Evolutionary conservation across 257 asterid species (phyloP).

Genomic region (Pogostemon cablin): DNA sequence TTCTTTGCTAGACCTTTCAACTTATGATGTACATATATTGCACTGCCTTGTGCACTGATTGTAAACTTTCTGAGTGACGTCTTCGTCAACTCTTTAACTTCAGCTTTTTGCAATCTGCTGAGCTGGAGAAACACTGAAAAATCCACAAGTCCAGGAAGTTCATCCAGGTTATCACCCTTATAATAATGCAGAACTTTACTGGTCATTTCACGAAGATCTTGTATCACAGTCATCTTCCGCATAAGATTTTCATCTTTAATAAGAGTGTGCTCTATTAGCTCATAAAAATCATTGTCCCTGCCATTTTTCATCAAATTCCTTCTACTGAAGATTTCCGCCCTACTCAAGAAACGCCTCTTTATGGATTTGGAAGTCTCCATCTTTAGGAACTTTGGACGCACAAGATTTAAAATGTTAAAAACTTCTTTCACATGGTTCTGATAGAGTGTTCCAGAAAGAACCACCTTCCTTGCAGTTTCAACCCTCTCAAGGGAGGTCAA

Average conservation of each 20-base stretch:
- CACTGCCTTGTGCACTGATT: constrained; percentile 89
- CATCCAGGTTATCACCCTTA: constrained; percentile 93
- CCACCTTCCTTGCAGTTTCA: constrained; percentile 83
- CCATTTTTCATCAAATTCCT: constrained; percentile 56
- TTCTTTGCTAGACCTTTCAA: constrained; percentile 68
- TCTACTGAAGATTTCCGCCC: constrained; percentile 53
- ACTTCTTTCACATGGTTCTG: constrained; percentile 97
- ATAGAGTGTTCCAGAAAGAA: constrained; percentile 92
- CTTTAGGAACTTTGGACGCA: constrained; percentile 87
- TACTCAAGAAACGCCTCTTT: constrained; percentile 82
- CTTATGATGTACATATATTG: constrained; percentile 79
- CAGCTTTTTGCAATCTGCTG: constrained; percentile 57
- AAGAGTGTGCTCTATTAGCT: constrained; percentile 74
- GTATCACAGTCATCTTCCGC: constrained; percentile 76
- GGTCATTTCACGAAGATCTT: constrained; percentile 93
- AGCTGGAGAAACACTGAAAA: constrained; percentile 76
- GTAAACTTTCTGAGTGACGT: constrained; percentile 61
- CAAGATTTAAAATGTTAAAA: constrained; percentile 88
- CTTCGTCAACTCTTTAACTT: constrained; percentile 51
- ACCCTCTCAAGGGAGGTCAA: constrained; percentile 89
- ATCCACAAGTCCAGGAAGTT: constrained; percentile 92
- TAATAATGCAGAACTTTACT: constrained; percentile 82
- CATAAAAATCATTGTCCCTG: constrained; percentile 75
- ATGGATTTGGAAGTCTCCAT: constrained; percentile 66
- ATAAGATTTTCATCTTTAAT: constrained; percentile 67